Conservation (phyloP, 768 basidiomycete species). For the Suillus luteus region DNA sequence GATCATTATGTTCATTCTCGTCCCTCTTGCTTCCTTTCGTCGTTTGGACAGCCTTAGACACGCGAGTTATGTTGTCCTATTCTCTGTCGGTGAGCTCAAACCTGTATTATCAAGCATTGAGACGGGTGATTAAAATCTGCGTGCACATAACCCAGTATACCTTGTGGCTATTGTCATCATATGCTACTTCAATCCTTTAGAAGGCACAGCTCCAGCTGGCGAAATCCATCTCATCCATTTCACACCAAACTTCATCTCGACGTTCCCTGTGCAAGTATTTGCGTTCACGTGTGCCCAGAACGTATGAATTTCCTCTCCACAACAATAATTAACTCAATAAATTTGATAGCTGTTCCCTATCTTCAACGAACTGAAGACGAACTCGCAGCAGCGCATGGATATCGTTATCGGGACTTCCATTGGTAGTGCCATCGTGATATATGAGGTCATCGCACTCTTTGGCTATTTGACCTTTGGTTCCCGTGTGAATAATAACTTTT, state of each 20-base stretch:
- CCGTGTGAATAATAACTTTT: conserved; percentile 48
- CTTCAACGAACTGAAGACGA: conserved; percentile 85
- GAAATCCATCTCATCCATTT: conserved; percentile 74
- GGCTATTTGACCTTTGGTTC: conserved; percentile 95
- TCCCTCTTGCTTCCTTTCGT: conserved; percentile 83
- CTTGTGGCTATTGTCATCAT: conserved; percentile 76
- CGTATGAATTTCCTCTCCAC: conserved; percentile 44
- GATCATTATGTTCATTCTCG: conserved; percentile 71
- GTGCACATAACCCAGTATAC: conserved; percentile 52
- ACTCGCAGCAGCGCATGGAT: conserved; percentile 85
- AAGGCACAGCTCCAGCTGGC: conserved; percentile 63
- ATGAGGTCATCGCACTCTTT: conserved; percentile 85
- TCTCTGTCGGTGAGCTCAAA: conserved; percentile 73
- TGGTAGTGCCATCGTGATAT: conserved; percentile 78
- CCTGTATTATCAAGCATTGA: not conserved
- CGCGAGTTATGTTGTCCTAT: conserved; percentile 89
- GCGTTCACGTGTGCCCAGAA: conserved; percentile 94
- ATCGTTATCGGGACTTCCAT: conserved; percentile 85
- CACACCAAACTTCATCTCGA: conserved; percentile 75
- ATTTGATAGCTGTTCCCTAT: conserved; percentile 80
- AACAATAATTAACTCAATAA: conserved; percentile 10
- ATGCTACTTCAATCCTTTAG: conserved; percentile 76
- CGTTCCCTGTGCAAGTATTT: conserved; percentile 93
- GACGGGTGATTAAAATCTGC: not conserved
- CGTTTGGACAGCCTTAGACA: conserved; percentile 84